Evolutionary conservation across 1,284 basidiomycete genomes (phyloP).

Genomic region (Nidula niveotomentosa): DNA sequence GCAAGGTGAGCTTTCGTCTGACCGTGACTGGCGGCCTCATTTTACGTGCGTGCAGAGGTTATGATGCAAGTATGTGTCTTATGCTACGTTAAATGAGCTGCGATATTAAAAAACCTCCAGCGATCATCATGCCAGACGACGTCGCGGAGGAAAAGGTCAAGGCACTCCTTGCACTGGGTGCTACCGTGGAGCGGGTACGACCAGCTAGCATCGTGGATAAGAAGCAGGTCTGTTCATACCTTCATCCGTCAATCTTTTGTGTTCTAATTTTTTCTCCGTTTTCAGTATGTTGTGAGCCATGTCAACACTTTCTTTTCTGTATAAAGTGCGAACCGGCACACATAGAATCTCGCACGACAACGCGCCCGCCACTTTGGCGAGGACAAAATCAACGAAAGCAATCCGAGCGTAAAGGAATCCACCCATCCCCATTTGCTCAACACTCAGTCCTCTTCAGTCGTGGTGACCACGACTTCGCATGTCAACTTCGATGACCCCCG

Average conservation of each 20-base stretch:
- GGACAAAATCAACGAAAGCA: slow-evolving; percentile 28
- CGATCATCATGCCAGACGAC: slow-evolving; percentile 94
- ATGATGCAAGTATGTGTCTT: slow-evolving; percentile 64
- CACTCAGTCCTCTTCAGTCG: slow-evolving; percentile 42
- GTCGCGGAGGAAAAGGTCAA: slow-evolving; percentile 92
- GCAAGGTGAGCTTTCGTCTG: slow-evolving; percentile 61
- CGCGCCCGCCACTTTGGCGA: slow-evolving; percentile 75
- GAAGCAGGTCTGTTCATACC: slow-evolving; percentile 66
- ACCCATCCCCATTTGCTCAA: slow-evolving; percentile 25
- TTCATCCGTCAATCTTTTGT: background rate
- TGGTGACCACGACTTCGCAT: slow-evolving; percentile 56
- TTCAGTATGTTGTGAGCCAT: slow-evolving; percentile 53
- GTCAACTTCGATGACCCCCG: slow-evolving; percentile 34
- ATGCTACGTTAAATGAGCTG: background rate
- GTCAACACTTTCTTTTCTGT: background rate
- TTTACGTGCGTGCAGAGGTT: slow-evolving; percentile 49
- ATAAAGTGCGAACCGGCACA: background rate
- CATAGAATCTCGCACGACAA: slow-evolving; percentile 79
- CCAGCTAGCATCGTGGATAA: slow-evolving; percentile 93
- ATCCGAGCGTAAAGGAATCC: slow-evolving; percentile 17
- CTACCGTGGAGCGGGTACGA: slow-evolving; percentile 81
- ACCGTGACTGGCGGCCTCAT: background rate
- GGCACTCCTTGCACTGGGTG: slow-evolving; percentile 83
- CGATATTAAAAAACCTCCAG: slow-evolving; percentile 30
- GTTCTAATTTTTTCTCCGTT: slow-evolving; percentile 4